Percentiles rank a stretch among this genome's conserved stretches.
Evolutionary conservation across 768 basidiomycete genomes (phyloP).

Genomic region (Trametes gibbosa): DNA sequence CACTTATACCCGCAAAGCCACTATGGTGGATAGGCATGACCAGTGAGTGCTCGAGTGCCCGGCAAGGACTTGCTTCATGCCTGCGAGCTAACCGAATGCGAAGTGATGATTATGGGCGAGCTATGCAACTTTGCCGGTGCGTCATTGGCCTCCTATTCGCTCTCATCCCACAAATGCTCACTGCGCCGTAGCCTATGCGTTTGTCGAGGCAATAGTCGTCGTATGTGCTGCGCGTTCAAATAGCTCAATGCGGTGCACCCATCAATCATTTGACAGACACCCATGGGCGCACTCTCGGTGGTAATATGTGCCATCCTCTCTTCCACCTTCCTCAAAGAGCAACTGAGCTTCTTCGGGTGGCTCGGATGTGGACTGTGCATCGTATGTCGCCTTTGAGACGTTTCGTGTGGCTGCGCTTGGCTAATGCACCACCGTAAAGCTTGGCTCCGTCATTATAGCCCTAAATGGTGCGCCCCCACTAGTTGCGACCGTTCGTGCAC

Average conservation of each 20-base stretch:
- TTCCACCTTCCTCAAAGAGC: slow-evolving; percentile 91
- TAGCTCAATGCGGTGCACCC: slow-evolving; percentile 1
- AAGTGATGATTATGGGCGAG: slow-evolving; percentile 92
- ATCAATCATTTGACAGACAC: slow-evolving; percentile 53
- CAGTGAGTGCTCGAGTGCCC: slow-evolving; percentile 44
- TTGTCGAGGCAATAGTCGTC: slow-evolving; percentile 90
- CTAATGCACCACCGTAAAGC: slow-evolving; percentile 34
- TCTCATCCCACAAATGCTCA: background rate
- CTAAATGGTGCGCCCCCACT: slow-evolving; percentile 61
- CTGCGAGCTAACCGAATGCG: background rate
- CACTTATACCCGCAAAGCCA: slow-evolving; percentile 39
- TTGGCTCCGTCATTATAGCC: slow-evolving; percentile 87
- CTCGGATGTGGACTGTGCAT: slow-evolving; percentile 91
- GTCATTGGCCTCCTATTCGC: slow-evolving; percentile 23
- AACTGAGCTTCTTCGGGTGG: slow-evolving; percentile 95
- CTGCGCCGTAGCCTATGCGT: slow-evolving; percentile 66
- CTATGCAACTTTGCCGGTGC: slow-evolving; percentile 82
- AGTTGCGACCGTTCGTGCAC: background rate
- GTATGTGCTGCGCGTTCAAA: slow-evolving; percentile 40
- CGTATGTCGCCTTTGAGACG: slow-evolving; percentile 41
- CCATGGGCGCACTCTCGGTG: slow-evolving; percentile 93
- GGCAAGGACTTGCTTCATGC: background rate
- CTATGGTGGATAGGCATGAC: slow-evolving; percentile 97
- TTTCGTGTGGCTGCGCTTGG: slow-evolving; percentile 7
- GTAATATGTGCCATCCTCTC: slow-evolving; percentile 93